These are phyloP conservation scores for Vitis amurensis DNA, from an alignment of 164 flowering plant species.

Conservation along the genomic window DNA sequence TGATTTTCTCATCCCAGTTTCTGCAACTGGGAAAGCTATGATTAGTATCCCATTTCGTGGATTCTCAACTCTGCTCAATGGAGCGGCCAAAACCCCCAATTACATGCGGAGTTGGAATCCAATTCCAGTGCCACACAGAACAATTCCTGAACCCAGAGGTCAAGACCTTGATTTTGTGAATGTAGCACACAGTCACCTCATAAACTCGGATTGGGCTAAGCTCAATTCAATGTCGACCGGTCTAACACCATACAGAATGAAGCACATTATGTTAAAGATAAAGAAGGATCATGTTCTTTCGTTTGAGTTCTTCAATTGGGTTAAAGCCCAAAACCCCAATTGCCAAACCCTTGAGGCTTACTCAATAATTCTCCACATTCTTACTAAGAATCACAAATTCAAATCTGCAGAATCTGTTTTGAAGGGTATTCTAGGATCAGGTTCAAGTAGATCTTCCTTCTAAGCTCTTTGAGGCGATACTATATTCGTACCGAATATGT, in stretches of 20 bases:
- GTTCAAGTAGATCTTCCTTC: constrained; percentile 37
- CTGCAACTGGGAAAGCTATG: no score
- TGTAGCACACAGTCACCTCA: constrained; percentile 75
- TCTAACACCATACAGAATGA: constrained; percentile 60
- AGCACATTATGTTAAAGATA: constrained; percentile 63
- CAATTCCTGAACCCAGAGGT: constrained; percentile 69
- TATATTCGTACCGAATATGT: constrained; percentile 66
- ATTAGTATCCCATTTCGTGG: constrained; percentile 5
- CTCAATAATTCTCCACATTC: constrained; percentile 70
- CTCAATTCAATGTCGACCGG: constrained; percentile 43
- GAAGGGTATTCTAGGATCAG: constrained; percentile 32
- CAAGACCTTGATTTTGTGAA: constrained; percentile 85
- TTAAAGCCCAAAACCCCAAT: constrained; percentile 37
- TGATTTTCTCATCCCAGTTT: no score
- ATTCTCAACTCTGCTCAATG: constrained; percentile 23
- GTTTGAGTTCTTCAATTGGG: constrained; percentile 77
- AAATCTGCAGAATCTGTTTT: constrained; percentile 64
- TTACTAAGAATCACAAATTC: constrained; percentile 68
- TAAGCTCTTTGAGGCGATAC: constrained; percentile 61
- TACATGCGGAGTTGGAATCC: constrained; percentile 29
- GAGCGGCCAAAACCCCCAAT: constrained; percentile 9
- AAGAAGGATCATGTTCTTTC: constrained; percentile 76
- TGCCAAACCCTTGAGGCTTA: constrained; percentile 52
- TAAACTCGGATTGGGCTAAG: constrained; percentile 76
- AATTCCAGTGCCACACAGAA: constrained; percentile 71